Evolutionary conservation across 139 green algal genomes (phyloP).

Genomic region (Chloropicon primus): DNA sequence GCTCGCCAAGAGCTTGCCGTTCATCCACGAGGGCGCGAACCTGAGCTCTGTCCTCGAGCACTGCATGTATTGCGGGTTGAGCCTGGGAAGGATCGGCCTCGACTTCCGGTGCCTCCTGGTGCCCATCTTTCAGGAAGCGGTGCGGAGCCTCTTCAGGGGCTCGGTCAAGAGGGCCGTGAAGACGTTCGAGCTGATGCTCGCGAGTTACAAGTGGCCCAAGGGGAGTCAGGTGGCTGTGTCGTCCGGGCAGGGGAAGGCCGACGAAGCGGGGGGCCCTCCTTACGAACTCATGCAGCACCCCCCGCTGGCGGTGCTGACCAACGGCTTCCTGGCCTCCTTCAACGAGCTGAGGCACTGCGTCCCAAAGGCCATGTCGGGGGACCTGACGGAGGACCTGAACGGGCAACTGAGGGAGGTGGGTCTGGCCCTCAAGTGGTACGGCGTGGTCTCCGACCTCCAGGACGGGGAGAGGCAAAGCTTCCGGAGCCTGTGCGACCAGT

Average conservation of each 20-base stretch:
- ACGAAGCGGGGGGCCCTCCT: constrained; percentile 46
- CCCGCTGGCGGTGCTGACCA: constrained; percentile 79
- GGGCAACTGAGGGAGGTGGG: background rate
- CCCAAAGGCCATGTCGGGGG: constrained; percentile 15
- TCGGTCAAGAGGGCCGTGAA: constrained; percentile 32
- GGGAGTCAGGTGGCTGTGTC: constrained; percentile 1
- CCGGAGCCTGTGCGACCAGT: background rate
- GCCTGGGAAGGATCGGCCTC: constrained; percentile 76
- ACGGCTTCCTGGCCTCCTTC: constrained; percentile 71
- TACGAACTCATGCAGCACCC: constrained; percentile 74
- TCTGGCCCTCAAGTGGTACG: background rate
- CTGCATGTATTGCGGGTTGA: constrained; percentile 87
- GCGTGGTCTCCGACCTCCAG: background rate
- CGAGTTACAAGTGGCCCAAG: constrained; percentile 69
- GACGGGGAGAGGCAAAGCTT: background rate
- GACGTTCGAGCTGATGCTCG: constrained; percentile 54
- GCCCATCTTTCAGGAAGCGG: constrained; percentile 70
- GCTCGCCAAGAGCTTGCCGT: constrained; percentile 19
- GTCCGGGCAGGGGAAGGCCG: too few relatives aligned
- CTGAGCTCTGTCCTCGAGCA: constrained; percentile 84
- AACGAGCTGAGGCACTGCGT: constrained; percentile 95
- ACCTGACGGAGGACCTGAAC: background rate
- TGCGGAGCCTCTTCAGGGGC: constrained; percentile 36
- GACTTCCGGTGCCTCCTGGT: constrained; percentile 80
- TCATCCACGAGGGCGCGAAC: constrained; percentile 24